phyloP scores from a whole-genome alignment of 2,329 filamentous ascomycete genomes.

The Ustulina deusta region DNA sequence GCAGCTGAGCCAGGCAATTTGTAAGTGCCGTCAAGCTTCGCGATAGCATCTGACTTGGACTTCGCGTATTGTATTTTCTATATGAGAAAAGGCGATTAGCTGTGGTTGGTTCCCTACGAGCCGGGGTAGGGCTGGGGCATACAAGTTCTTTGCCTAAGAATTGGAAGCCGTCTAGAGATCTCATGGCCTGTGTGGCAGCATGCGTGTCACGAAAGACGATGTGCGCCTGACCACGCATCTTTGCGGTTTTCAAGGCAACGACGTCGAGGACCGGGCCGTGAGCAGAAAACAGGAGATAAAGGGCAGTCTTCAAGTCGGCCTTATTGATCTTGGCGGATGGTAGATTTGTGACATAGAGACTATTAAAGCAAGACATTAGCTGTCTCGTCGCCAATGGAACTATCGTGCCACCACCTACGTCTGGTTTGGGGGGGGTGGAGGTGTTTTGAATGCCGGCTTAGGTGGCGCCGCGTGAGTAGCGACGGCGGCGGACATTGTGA shows the following conservation, averaged over 20 bases:
- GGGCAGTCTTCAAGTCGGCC: constrained; percentile 82
- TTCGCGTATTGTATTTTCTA: constrained; percentile 94
- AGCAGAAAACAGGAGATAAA: constrained; percentile 95
- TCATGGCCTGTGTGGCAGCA: constrained; percentile 93
- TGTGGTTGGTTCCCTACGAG: not conserved
- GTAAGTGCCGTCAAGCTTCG: constrained; percentile 93
- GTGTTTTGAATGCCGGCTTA: constrained; percentile 59
- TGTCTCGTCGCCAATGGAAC: constrained; percentile 18
- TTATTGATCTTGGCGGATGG: constrained; percentile 90
- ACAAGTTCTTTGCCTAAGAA: constrained; percentile 91
- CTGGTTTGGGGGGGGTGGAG: constrained; percentile 75
- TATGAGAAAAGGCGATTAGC: constrained; percentile 29
- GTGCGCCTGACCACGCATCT: constrained; percentile 97
- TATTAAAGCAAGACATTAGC: constrained; percentile 53
- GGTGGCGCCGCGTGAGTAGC: constrained; percentile 47
- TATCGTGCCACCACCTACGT: constrained; percentile 66
- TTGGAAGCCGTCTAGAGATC: constrained; percentile 84
- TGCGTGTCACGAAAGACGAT: constrained; percentile 90
- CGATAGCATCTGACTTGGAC: constrained; percentile 86
- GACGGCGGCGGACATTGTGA: constrained; percentile 53
- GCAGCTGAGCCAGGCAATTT: constrained; percentile 71
- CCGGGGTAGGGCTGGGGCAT: constrained; percentile 49
- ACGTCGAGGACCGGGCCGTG: constrained; percentile 94
- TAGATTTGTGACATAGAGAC: constrained; percentile 90
- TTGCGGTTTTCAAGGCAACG: constrained; percentile 85